Evolutionary conservation across 1,139 yeast species (phyloP).

Genomic region (Pichia sp.): DNA sequence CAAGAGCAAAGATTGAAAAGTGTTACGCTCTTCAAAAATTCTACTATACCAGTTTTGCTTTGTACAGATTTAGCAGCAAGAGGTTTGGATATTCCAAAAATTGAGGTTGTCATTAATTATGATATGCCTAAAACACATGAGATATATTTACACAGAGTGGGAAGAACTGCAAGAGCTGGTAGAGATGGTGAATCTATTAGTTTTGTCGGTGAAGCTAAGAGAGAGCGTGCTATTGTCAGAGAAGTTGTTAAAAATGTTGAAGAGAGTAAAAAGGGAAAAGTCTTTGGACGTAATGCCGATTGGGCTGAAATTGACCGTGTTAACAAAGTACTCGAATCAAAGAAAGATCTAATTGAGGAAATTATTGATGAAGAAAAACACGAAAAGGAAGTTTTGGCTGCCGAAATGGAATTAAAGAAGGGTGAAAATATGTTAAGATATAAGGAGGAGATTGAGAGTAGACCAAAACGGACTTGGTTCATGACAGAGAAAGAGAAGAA

Average conservation of each 20-base stretch:
- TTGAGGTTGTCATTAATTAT: slow-evolving; percentile 86
- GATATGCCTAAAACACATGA: slow-evolving; percentile 95
- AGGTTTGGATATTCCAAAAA: slow-evolving; percentile 98
- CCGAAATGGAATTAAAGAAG: slow-evolving; percentile 86
- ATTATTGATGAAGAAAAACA: slow-evolving; percentile 83
- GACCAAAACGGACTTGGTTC: slow-evolving; percentile 98
- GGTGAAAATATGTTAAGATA: slow-evolving; percentile 81
- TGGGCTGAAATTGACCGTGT: slow-evolving; percentile 79
- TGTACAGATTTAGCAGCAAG: slow-evolving; percentile 99
- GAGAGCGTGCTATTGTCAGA: slow-evolving; percentile 83
- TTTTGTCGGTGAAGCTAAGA: slow-evolving; percentile 84
- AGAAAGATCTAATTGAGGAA: slow-evolving; percentile 61
- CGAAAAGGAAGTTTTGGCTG: slow-evolving; percentile 78
- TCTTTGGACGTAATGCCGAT: slow-evolving; percentile 75
- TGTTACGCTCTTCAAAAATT: slow-evolving; percentile 74
- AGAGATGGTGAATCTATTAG: slow-evolving; percentile 91
- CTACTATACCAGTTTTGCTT: slow-evolving; percentile 80
- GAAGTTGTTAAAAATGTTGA: slow-evolving; percentile 71
- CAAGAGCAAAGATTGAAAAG: slow-evolving; percentile 93
- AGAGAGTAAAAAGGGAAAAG: slow-evolving; percentile 36
- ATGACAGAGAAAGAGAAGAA: slow-evolving; percentile 72
- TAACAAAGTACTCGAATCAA: slow-evolving; percentile 54
- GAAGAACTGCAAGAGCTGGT: slow-evolving; percentile 99
- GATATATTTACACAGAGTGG: slow-evolving; percentile 91
- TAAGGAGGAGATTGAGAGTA: slow-evolving; percentile 73